Evolutionary conservation across 306 rosid species (phyloP).

Genomic region (Alnus rubra): DNA sequence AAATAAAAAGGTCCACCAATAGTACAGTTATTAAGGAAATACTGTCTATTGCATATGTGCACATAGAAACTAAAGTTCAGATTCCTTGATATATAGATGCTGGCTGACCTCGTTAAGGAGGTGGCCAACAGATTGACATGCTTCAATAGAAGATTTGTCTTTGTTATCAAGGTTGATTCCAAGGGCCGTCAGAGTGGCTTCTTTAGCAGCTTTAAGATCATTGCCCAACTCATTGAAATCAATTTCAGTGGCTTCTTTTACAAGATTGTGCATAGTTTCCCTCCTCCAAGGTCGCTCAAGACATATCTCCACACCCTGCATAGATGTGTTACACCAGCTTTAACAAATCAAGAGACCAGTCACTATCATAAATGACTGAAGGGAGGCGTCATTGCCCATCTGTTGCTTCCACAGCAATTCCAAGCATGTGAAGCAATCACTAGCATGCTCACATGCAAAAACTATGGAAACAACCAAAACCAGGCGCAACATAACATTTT

Average conservation of each 20-base stretch:
- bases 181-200: constrained; percentile 57
- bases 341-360: background rate
- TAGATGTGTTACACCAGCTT: background rate
- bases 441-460: constrained; percentile 11
- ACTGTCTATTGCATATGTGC: background rate
- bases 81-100: constrained; percentile 16
- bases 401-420: constrained; percentile 20
- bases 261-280: constrained; percentile 96
- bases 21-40: background rate
- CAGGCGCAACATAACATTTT: background rate
- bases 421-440: constrained; percentile 21
- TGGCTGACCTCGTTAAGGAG: constrained; percentile 78
- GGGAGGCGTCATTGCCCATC: background rate
- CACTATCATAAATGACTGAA: background rate
- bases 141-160: constrained; percentile 68
- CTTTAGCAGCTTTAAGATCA: constrained; percentile 72
- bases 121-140: constrained; percentile 77
- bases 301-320: constrained; percentile 83
- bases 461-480: constrained; percentile 3
- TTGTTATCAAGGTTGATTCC: constrained; percentile 60
- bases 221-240: constrained; percentile 63
- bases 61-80: background rate
- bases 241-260: constrained; percentile 73
- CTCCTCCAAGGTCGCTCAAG: constrained; percentile 93
- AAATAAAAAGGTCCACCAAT: background rate